Evolutionary conservation across 345 rosid species (phyloP).

Genomic region (Leavenworthia alabamica): DNA sequence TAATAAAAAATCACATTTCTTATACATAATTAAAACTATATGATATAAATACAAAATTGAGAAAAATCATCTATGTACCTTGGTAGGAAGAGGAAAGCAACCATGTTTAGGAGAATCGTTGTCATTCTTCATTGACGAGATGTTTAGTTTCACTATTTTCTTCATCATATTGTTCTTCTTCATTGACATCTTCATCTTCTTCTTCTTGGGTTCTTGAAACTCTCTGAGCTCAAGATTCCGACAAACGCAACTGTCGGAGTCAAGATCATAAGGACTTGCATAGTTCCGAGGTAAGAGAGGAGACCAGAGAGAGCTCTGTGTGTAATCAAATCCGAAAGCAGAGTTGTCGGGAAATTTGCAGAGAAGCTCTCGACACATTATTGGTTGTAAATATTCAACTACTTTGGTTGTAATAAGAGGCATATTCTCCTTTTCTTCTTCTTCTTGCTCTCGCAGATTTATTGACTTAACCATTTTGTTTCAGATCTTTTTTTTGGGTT

Average conservation of each 20-base stretch:
- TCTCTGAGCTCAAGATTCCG: constrained; percentile 33
- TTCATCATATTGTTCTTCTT: constrained; percentile 19
- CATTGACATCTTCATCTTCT: background rate
- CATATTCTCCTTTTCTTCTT: constrained; percentile 36
- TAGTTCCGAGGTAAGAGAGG: constrained; percentile 61
- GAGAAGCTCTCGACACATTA: constrained; percentile 68
- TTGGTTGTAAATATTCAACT: constrained; percentile 66
- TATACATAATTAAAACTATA: background rate
- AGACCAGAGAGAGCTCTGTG: constrained; percentile 91
- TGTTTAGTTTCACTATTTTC: constrained; percentile 22
- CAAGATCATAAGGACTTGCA: constrained; percentile 37
- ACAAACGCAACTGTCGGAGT: constrained; percentile 33
- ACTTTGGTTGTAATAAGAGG: constrained; percentile 48
- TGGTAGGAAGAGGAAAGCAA: constrained; percentile 43
- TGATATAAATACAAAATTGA: background rate
- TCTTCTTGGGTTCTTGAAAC: constrained; percentile 17
- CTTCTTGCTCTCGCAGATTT: constrained; percentile 8
- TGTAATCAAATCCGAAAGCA: constrained; percentile 60
- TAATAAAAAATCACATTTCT: background rate
- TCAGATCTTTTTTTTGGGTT: background rate
- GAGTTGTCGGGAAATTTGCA: constrained; percentile 79
- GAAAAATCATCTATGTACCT: constrained; percentile 29
- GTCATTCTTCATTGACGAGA: constrained; percentile 29
- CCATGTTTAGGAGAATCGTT: constrained; percentile 35
- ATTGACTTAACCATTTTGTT: constrained; percentile 7